These are phyloP conservation scores for Cyberlindnera amylophila DNA, from an alignment of 805 yeast species.

Conservation along the genomic window DNA sequence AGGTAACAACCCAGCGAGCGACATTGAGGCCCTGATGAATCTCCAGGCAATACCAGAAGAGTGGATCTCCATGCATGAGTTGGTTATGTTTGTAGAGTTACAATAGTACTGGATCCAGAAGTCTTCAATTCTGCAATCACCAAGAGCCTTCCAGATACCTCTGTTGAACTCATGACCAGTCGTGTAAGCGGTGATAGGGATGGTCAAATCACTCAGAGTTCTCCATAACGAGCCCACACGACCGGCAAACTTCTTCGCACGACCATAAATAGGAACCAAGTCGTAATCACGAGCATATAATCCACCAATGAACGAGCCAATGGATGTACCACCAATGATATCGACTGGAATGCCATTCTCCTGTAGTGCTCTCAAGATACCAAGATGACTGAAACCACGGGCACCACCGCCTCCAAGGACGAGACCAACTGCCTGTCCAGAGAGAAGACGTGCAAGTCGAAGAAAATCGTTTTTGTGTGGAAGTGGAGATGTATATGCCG, in stretches of 20 bases:
- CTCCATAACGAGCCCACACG: constrained; percentile 87
- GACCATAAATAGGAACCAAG: constrained; percentile 83
- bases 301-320: constrained; percentile 95
- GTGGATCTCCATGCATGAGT: constrained; percentile 93
- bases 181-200: constrained; percentile 90
- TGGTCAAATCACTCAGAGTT: constrained; percentile 75
- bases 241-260: constrained; percentile 81
- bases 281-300: constrained; percentile 90
- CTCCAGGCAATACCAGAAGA: constrained; percentile 93
- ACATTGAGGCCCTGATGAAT: constrained; percentile 93
- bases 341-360: constrained; percentile 93
- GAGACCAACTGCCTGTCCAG: constrained; percentile 91
- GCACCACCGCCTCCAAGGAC: constrained; percentile 99
- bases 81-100: constrained; percentile 92
- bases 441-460: constrained; percentile 81
- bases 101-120: constrained; percentile 89
- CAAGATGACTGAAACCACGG: constrained; percentile 88
- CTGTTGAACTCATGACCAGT: constrained; percentile 97
- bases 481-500: constrained; percentile 29
- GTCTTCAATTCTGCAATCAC: constrained; percentile 89
- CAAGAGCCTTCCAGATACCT: constrained; percentile 96
- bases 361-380: constrained; percentile 86
- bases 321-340: constrained; percentile 92
- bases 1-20: constrained; percentile 89
- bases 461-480: constrained; percentile 83